These are phyloP conservation scores for Tetradesmus obliquus DNA, from an alignment of 139 green algal genomes.

Conservation along the genomic window DNA sequence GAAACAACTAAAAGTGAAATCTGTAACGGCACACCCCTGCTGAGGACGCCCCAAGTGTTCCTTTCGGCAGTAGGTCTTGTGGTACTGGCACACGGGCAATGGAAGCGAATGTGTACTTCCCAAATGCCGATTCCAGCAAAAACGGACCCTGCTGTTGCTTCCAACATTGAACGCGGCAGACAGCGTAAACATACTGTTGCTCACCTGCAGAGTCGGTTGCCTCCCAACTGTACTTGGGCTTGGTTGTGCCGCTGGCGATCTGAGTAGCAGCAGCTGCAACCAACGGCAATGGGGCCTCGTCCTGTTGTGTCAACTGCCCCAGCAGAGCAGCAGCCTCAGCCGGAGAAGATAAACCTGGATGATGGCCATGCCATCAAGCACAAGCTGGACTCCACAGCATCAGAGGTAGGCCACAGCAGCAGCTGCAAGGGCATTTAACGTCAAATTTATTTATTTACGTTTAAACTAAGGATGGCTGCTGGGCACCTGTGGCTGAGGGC, in stretches of 20 bases:
- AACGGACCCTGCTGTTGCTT: too few species aligned
- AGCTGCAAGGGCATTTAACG: background rate
- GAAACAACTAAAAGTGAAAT: too few species aligned
- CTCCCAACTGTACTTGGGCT: background rate
- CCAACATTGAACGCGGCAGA: too few species aligned
- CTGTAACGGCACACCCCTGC: too few species aligned
- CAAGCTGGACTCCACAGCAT: slow-evolving; percentile 66
- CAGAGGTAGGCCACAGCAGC: slow-evolving; percentile 55
- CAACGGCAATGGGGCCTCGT: background rate
- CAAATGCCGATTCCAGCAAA: background rate
- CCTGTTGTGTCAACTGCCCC: background rate
- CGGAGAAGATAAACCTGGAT: slow-evolving; percentile 62
- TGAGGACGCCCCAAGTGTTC: background rate
- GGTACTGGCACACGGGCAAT: background rate
- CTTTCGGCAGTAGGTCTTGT: background rate
- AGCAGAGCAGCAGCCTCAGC: slow-evolving; percentile 25
- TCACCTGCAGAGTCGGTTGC: background rate
- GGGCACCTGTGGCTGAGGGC: background rate
- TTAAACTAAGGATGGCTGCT: background rate
- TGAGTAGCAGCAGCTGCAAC: background rate
- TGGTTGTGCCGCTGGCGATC: background rate
- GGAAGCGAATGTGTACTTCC: too few species aligned
- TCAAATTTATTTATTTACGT: background rate
- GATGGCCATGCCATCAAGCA: slow-evolving; percentile 72
- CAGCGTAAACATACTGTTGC: background rate